Evolutionary conservation across 1,284 basidiomycete genomes (phyloP).

Genomic region (Cutaneotrichosporon cutaneum): DNA sequence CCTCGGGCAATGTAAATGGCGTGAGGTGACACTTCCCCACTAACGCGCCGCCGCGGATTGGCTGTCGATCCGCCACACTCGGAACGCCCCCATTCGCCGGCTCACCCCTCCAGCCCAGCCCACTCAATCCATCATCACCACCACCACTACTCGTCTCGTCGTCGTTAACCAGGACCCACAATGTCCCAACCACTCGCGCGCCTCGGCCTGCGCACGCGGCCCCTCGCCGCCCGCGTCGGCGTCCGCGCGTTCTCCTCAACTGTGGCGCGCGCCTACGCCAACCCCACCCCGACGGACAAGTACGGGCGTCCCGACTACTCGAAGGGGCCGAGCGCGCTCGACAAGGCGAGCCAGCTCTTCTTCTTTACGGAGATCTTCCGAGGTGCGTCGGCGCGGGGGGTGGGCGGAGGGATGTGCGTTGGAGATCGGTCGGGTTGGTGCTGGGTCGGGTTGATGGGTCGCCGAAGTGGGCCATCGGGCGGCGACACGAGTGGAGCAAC

Average conservation of each 20-base stretch:
- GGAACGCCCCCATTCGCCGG: conserved; percentile 7
- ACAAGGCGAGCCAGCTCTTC: conserved; percentile 95
- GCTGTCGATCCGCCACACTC: conserved; percentile 7
- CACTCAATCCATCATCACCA: background rate
- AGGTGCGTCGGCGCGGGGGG: conserved; percentile 59
- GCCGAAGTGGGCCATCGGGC: background rate
- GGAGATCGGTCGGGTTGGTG: background rate
- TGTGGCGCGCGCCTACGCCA: conserved; percentile 2
- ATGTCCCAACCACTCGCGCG: conserved; percentile 28
- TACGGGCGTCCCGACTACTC: conserved; percentile 43
- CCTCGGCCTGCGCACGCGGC: conserved; percentile 18
- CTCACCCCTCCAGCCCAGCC: background rate
- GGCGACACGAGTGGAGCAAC: background rate
- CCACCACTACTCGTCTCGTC: background rate
- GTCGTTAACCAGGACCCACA: background rate
- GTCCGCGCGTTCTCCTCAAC: conserved; percentile 18
- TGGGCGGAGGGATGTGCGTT: background rate
- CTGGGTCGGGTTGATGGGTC: background rate
- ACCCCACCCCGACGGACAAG: background rate
- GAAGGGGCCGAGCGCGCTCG: conserved; percentile 78
- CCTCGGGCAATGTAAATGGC: too few relatives aligned
- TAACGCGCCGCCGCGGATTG: background rate
- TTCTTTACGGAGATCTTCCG: conserved; percentile 98
- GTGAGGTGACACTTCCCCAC: background rate
- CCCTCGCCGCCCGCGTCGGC: conserved; percentile 5